Base-by-base conservation (phyloP, 225 moss, liverwort and hornwort species). In the Asterella californica region DNA sequence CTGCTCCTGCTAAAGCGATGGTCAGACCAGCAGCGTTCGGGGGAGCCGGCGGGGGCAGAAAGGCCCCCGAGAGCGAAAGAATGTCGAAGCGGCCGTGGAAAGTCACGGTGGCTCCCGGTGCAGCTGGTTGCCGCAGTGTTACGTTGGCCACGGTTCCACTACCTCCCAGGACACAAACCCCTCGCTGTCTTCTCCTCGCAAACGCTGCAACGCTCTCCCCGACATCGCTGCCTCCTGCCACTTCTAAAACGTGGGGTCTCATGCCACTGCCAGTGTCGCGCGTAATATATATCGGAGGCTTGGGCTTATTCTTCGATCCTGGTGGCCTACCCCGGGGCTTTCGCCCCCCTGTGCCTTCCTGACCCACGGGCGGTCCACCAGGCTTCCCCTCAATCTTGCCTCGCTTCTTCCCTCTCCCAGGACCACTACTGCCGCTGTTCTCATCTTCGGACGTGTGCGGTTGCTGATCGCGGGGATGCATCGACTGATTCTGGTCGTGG, bases 31-130 rank as follows among this genome's bases (percentile, higher is more conserved):
- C 32, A 82, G 92, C 74, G 90, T 89, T 65, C 70, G 79, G 14
- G 79, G 86, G 85, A 37, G 81, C 83, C 0, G 94, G 92, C 2
- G 89, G 91, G 45, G 96, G 94, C 79, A 96, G 66, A 75, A 94
- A 96, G 65, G 96, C 96, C 12, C 96, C 96, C 47, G 96, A 94
- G 5, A 96, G 87, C 0, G 92, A 92, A 1, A 96, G 90, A 82
- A 96, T 96, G 82, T 96, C 96, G 82, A 96, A 96, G n/a, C 92
- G 94, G 9, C 96, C 96, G 72, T 94, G 96, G 72, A 91, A 96
- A 10, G 96, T 96, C 69, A 96, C 92, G 2, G 94, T 94, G n/a
- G 92, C 94, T 42, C 94, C 94, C 0, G 92, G 92, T 0, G 96
- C 89, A 15, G 96, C 92, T 7, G 91, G 91, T 65, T 94, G 94